Base-by-base conservation (phyloP, 75 land plant genomes). In the Chamaecyparis obtusa region DNA sequence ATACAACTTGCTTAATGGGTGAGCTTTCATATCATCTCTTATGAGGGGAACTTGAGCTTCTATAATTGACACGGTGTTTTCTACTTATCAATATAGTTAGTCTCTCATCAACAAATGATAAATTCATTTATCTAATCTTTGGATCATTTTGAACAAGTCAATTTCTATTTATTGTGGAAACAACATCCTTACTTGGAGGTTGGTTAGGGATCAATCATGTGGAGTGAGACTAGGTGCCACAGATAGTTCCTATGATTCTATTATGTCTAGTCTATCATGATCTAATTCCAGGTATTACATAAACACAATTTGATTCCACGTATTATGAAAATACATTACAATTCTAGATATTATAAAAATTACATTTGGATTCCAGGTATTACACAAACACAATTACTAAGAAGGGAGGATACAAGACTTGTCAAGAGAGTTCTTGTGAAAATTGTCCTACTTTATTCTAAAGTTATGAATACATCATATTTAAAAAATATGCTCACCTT, bases 241-340 rank as follows among this genome's bases (percentile, higher is more conserved):
- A 90, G 46, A 91, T 94, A 24, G 81, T 96, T 64, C 98, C 98
- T 32, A 95, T 96, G 86, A 94, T 96, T 55, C 84, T 96, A 6
- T 93, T 96, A 77, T 88, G 96, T 51, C 92, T 96, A 71, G 98
- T 96, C 6, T 96, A 95, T 91, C 96, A 96, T 93, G 98, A 96
- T 84, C 85, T 96, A 35, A 90, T 89, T 67, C 98, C 98, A 74
- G 96, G 96, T 91, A 90, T 16, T 49, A 48, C 46, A 41, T n/a
- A 79, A 79, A 41, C 82, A 86, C 27, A 35, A 7, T 32, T 39
- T 5, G 9, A 44, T 44, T 44, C 48, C 5, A 44, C n/a, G n/a
- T n/a, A n/a, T n/a, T n/a, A n/a, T n/a, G n/a, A n/a, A n/a, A n/a
- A n/a, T n/a, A n/a, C n/a, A n/a, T n/a, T n/a, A n/a, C n/a, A n/a